Conservation (phyloP, 129 eudicot genomes). For the Chrysanthemum lavandulifolium region DNA sequence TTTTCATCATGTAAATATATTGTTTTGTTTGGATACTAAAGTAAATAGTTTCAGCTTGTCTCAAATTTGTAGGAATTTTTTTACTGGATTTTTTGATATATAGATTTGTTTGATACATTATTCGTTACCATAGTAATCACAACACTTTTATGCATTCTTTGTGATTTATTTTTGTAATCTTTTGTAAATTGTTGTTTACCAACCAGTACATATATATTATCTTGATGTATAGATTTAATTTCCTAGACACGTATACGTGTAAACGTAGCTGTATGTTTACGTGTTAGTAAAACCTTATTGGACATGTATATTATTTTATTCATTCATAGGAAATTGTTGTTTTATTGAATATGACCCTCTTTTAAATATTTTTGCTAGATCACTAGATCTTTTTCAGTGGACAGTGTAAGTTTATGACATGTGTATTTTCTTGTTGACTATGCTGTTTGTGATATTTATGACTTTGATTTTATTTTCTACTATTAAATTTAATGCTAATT, state of each 20-base stretch:
- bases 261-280: too few species aligned
- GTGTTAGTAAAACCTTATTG: too few species aligned
- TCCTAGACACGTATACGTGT: not conserved
- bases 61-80: not conserved
- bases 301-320: too few species aligned
- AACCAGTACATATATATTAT: not conserved
- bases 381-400: too few species aligned
- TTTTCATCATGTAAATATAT: not conserved
- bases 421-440: not conserved
- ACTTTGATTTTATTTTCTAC: slow-evolving; percentile 10
- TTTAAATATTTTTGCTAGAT: too few species aligned
- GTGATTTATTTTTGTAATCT: not conserved
- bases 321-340: too few species aligned
- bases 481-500: too few species aligned
- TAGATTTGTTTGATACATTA: not conserved
- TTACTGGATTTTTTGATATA: not conserved
- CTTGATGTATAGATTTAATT: slow-evolving; percentile 7
- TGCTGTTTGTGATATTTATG: not conserved
- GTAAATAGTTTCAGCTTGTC: slow-evolving; percentile 12
- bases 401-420: too few species aligned
- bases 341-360: too few species aligned
- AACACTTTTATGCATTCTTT: not conserved
- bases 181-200: not conserved
- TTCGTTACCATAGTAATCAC: not conserved
- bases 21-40: not conserved